A percentile compares a stretch with the other conserved stretches of the same genome.
Conservation (phyloP, 2,329 filamentous ascomycete species). For the Cordyceps javanica region DNA sequence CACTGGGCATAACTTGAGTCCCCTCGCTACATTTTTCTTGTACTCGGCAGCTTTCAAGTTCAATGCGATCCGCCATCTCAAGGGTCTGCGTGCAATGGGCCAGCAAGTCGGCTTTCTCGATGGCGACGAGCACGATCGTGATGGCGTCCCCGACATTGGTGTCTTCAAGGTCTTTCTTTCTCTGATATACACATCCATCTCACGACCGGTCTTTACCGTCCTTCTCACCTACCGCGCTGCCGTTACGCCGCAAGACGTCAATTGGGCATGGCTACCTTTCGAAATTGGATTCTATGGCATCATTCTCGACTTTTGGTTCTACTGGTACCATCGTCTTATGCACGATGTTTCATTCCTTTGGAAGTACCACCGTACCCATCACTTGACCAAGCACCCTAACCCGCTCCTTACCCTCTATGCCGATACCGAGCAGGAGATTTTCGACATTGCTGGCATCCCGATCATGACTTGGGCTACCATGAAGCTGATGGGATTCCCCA, state of each 20-base stretch:
- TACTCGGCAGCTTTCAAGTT: slow-evolving; percentile 31
- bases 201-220: slow-evolving; percentile 26
- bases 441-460: slow-evolving; percentile 25
- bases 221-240: slow-evolving; percentile 25
- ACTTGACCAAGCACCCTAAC: slow-evolving; percentile 33
- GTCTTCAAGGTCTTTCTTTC: slow-evolving; percentile 26
- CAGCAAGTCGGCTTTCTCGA: slow-evolving; percentile 34
- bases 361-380: slow-evolving; percentile 37
- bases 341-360: slow-evolving; percentile 33
- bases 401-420: slow-evolving; percentile 27
- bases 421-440: slow-evolving; percentile 24
- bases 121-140: slow-evolving; percentile 34
- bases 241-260: slow-evolving; percentile 21
- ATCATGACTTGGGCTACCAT: slow-evolving; percentile 22
- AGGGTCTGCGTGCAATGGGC: slow-evolving; percentile 29
- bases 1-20: slow-evolving; percentile 24
- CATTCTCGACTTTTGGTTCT: slow-evolving; percentile 33
- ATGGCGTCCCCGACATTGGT: slow-evolving; percentile 33
- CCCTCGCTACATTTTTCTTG: slow-evolving; percentile 25
- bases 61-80: slow-evolving; percentile 31
- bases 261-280: slow-evolving; percentile 28
- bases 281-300: slow-evolving; percentile 33
- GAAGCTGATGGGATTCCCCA: slow-evolving; percentile 28
- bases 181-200: slow-evolving; percentile 25
- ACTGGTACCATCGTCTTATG: slow-evolving; percentile 36